Evolutionary conservation across 2,329 filamentous ascomycete species (phyloP), one percentile per base, ranked within the genome.

Genomic region (Cladosporium sp.): DNA sequence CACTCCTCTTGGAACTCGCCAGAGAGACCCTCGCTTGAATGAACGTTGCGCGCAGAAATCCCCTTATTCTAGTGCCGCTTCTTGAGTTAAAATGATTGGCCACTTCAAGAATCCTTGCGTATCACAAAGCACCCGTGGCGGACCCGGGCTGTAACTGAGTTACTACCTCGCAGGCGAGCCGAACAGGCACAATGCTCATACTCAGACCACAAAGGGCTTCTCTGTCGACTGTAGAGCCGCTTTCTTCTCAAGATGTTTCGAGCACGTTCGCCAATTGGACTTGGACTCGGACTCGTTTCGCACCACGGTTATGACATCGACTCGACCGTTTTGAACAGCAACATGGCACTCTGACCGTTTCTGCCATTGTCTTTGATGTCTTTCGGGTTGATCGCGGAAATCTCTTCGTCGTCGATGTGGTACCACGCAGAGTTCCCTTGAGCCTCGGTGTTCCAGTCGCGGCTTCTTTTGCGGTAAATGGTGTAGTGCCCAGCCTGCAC

Each of bases 401-500:
- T 11, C 8, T 58, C n/a, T 23, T 65, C n/a, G 29, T 66, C 58
- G 35, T 66, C 37, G 31, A 63, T 50, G 14, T 21, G 37, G 52
- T 40, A 57, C 64, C 58, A 62, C 40, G 35, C 12, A 10, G 62
- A 35, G 12, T 52, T 52, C 5, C 40, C 40, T 16, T 49, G 16
- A 6, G 7, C 35, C 2, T 58, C 18, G 2, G 40, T 62, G 11
- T 28, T 21, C 21, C 53, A 58, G 12, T 37, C 62, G 6, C 14
- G 26, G 16, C n/a, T 29, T n/a, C 62, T 55, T 63, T 61, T 62
- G 50, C 68, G 61, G 29, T 65, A 60, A 11, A 60, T 35, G 35
- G 66, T 66, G 53, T 71, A 71, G 59, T 70, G 68, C 18, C 68
- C 69, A 21, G 14, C 33, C 0, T 62, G 14, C 0, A 40, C 46